Evolutionary conservation across 495 filamentous ascomycete species (phyloP), one percentile per base, ranked within the genome.

Genomic region (Tuber calosporum): DNA sequence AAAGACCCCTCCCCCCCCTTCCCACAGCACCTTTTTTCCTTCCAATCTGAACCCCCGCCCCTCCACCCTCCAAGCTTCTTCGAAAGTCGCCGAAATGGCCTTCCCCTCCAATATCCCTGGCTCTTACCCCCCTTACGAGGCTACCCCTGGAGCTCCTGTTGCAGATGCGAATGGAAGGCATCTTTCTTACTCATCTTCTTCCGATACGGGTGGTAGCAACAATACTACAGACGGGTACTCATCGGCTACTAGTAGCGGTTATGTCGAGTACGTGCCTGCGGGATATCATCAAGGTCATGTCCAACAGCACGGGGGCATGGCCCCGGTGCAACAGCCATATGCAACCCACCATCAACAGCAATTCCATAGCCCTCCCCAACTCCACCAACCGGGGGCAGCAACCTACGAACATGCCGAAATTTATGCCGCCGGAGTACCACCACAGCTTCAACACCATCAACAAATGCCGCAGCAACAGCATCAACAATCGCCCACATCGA

Each of bases 81-180:
- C 30, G 53, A 62, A 73, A 70, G 75, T 73, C 76, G 70, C 74
- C 74, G 76, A 77, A 62, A 78, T 78, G 76, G 73, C 62, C 26
- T 73, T 77, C 42, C 70, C 76, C 45, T 66, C 74, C 68, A 69
- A 78, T 39, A 20, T 58, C 76, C 70, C 74, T 73, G 70, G 74
- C 43, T 45, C 68, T 53, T 78, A 77, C 45, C 39, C 62, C n/a
- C 77, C 73, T 71, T 66, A 53, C 42, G 40, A 58, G 17, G 30
- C 53, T 34, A 36, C 9, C 39, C 36, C 30, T 40, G 62, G 41
- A 17, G 73, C 69, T 53, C 39, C 69, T 41, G 39, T 69, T 53
- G 69, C 70, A 58, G 48, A 40, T 19, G 74, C 62, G 40, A 37
- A 70, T n/a, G 70, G 67, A 11, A 72, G 73, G n/a, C 53, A 62